Evolutionary conservation across 2,329 filamentous ascomycete genomes (phyloP), one percentile per base, ranked within the genome.

Genomic region (Fusarium sacchari): DNA sequence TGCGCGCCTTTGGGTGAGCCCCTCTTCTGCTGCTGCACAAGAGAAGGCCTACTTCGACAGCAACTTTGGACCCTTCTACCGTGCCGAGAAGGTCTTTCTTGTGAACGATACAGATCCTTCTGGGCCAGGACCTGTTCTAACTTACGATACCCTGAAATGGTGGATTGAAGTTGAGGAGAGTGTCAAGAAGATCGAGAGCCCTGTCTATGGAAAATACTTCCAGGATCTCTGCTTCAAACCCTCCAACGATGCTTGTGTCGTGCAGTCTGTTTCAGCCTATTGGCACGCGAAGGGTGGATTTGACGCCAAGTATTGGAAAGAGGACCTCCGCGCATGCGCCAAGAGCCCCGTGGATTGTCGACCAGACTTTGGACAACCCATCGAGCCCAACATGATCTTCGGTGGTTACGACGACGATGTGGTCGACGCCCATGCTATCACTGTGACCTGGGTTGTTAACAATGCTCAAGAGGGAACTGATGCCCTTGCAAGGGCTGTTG

Each of bases 161-260:
- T 98, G 96, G 96, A 94, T 96, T 79, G 93, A 91, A 69, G 91
- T 98, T 4, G 96, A 99, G 81, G 89, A 90, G 75, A 91, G 92
- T 55, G 90, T 98, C 40, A 88, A 88, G 64, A 87, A 89, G 44
- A 87, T 97, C 63, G 92, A 92, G 80, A 94, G 95, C 6, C 80
- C 89, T 20, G 86, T 91, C 26, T 90, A 89, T 59, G 92, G 90
- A 12, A 88, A 92, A 60, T 92, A 88, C 1, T 86, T 99, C 7
- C 86, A 94, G 32, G 93, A 98, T 79, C 89, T 99, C 22, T 99
- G 96, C 84, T 96, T 97, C 84, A 98, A 98, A 80, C 97, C 97
- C 4, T 94, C 93, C 1, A 94, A 94, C 2, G 89, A 94, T 76
- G 94, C 92, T 20, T 99, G 96, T 77, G 95, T 98, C 10, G 90